Base-by-base conservation (phyloP, 257 asterid genomes). In the Nicotiana benthamiana region DNA sequence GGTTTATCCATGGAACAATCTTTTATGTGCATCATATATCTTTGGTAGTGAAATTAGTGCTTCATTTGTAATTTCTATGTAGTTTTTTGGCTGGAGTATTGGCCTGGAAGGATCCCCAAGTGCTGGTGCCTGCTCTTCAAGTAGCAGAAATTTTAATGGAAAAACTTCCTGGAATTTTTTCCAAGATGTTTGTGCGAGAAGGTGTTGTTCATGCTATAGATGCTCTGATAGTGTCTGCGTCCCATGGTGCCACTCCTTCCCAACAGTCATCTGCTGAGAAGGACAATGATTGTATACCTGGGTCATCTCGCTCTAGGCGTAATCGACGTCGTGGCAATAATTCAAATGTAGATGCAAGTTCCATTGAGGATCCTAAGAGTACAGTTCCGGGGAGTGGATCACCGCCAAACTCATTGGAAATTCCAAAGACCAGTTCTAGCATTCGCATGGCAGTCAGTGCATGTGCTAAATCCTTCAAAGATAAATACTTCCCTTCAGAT, bases 21-120 rank as follows among this genome's bases (percentile, higher is more conserved):
- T 82, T 61, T 40, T 64, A 83, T 66, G 62, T 81, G 57, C 77
- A 10, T 63, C 24, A 64, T 59, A 51, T 54, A 34, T 48, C 68
- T 80, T 30, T 80, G 24, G 61, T 48, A 48, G 40, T 74, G 79
- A 48, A 48, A 26, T 59, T 26, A 74, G 43, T 74, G 24, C 26
- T 84, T 74, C 84, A 26, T 46, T 78, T 75, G 65, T 86, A 80
- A 54, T 36, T 83, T 75, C 59, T 82, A 30, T 79, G 60, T 79
- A 96, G 99, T 83, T 96, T 96, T 88, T 88, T 96, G 83, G 97
- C 98, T 80, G 99, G 99, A 82, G 97, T 96, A 77, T 87, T 96
- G 84, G 99, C 99, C 61, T 94, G 98, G 98, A 96, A 96, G 90
- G 99, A 96, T 90, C 98, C 98, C 43, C 99, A 93, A 81, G 99